phyloP scores from a whole-genome alignment of 345 rosid genomes.

The Eucalyptus albens region DNA sequence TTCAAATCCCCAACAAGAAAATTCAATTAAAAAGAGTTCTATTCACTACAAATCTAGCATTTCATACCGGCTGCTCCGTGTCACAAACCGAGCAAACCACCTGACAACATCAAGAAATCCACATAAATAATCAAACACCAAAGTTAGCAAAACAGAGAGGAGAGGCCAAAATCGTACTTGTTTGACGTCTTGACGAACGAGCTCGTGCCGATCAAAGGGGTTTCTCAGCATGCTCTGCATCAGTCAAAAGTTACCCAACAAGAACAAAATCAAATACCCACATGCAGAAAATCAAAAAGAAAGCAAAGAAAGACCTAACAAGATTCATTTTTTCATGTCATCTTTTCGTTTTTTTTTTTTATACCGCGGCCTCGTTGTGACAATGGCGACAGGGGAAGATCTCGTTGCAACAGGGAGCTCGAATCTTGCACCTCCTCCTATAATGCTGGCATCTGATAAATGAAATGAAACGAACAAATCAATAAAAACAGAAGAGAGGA shows the following conservation, averaged over 20 bases:
- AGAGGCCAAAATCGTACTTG: conserved; percentile 16
- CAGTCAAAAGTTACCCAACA: not conserved
- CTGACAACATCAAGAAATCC: conserved; percentile 19
- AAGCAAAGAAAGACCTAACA: not conserved
- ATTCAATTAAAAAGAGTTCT: not conserved
- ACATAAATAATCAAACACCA: not conserved
- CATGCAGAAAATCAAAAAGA: not conserved
- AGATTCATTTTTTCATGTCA: not conserved
- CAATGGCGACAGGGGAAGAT: conserved; percentile 88
- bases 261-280: not conserved
- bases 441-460: conserved; percentile 71
- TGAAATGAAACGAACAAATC: not conserved
- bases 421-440: conserved; percentile 83
- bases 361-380: conserved; percentile 81
- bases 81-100: conserved; percentile 90
- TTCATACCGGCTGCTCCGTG: conserved; percentile 87
- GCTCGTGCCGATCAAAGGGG: conserved; percentile 55
- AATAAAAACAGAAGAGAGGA: not conserved
- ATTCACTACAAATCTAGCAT: not conserved
- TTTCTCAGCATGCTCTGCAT: conserved; percentile 52
- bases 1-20: not conserved
- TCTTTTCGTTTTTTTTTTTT: not conserved
- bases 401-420: conserved; percentile 97
- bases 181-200: conserved; percentile 69
- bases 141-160: not conserved